A percentile compares a stretch with the other conserved stretches of the same genome.
These are phyloP conservation scores for Irineochytrium annulatum DNA, from an alignment of 192 early-diverging fungal genomes.

Conservation along the genomic window DNA sequence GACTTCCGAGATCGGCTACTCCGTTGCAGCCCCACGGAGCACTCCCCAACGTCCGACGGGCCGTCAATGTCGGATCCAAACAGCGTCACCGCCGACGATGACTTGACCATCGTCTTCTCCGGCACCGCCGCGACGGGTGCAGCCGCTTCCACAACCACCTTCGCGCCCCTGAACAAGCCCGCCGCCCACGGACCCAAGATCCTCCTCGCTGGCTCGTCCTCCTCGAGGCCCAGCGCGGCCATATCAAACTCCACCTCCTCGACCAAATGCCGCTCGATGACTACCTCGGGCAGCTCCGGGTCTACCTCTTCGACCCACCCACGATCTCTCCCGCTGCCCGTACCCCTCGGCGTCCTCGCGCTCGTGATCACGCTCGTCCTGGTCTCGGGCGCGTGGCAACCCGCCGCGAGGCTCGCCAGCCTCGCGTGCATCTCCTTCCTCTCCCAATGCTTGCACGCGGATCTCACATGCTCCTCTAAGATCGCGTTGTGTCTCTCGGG, in stretches of 20 bases:
- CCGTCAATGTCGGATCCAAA: neutral
- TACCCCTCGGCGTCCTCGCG: neutral
- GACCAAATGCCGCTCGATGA: neutral
- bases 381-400: neutral
- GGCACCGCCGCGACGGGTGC: neutral
- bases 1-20: neutral
- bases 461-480: slow-evolving; percentile 11
- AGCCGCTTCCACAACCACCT: neutral
- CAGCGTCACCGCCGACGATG: neutral
- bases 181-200: neutral
- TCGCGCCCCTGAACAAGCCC: neutral
- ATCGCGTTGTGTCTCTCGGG: slow-evolving; percentile 24
- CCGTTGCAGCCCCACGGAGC: neutral
- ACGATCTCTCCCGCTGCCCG: neutral
- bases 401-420: neutral
- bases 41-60: neutral
- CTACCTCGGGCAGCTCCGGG: neutral
- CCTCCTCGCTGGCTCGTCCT: neutral
- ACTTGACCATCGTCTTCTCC: neutral
- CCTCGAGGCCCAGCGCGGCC: neutral
- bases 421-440: neutral
- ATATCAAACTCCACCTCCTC: slow-evolving; percentile 1
- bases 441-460: neutral
- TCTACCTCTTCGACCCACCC: slow-evolving; percentile 2
- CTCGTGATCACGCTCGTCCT: neutral